Base-by-base conservation (phyloP, 345 rosid species). In the Rhodamnia argentea region DNA sequence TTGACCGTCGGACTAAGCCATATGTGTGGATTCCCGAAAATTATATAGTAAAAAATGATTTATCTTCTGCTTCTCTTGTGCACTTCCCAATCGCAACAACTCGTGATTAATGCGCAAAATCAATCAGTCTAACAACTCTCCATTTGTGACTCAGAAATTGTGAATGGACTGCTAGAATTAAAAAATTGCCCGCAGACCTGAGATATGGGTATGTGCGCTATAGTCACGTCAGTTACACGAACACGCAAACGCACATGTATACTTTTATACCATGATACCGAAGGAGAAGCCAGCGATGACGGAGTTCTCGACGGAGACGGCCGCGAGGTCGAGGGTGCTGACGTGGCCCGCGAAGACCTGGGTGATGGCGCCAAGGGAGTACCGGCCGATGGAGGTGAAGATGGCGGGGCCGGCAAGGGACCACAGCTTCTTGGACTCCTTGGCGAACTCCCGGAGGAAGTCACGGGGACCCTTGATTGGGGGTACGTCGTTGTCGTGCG, bases 341-440 rank as follows among this genome's bases (percentile, higher is more conserved):
- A 96, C 90, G 24, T 95, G 99, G 53, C 99, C 98, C 64, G 97
- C 85, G 60, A 94, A 94, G 87, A 94, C 92, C 83, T 94, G 99
- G 85, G 97, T 94, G 87, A 93, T 52, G 84, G 99, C 99, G 10
- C 99, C 99, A 29, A 97, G 98, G 37, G 99, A 95, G 91, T 97
- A 97, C 83, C 94, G 94, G 86, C 90, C 91, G n/a, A 95, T 0
- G 70, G 93, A 87, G 74, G 99, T 97, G 95, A 96, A 97, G 88
- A 97, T 95, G 90, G 99, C 99, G 0, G 99, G 99, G 40, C 95
- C 97, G 3, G 99, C 99, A 1, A 97, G 90, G 91, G 85, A 93
- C 99, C 99, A 96, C 7, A 97, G 92, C 87, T 93, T 97, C 87
- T 90, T 93, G 40, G 90, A 83, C 83, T 97, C 99, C 8, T 52